Evolutionary conservation across 202 grass and related monocot species (phyloP).

Genomic region (Saccharum hybrid): DNA sequence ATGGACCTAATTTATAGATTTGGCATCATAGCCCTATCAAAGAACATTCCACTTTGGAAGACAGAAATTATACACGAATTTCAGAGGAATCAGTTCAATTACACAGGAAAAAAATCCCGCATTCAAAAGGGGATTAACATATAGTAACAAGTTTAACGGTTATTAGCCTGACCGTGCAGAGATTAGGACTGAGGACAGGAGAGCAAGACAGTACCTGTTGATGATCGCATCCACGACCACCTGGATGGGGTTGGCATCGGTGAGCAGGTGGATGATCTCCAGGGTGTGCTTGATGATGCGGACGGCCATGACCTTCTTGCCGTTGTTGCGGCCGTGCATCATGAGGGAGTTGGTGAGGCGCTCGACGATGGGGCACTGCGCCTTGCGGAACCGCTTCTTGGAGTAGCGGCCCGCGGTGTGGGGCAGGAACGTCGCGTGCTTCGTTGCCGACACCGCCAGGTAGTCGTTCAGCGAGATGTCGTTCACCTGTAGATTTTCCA

Average conservation of each 20-base stretch:
- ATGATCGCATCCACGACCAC: slow-evolving; percentile 76
- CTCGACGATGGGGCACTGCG: slow-evolving; percentile 81
- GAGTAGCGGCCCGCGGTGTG: slow-evolving; percentile 78
- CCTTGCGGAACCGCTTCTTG: slow-evolving; percentile 82
- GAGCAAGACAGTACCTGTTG: slow-evolving; percentile 52
- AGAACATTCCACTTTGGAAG: not conserved
- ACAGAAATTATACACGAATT: not conserved
- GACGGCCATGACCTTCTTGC: slow-evolving; percentile 73
- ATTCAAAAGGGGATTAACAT: not conserved
- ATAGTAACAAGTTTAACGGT: no score
- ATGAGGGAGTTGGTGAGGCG: slow-evolving; percentile 77
- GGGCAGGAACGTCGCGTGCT: slow-evolving; percentile 69
- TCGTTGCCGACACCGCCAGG: slow-evolving; percentile 57
- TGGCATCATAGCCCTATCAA: not conserved
- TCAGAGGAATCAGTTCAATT: not conserved
- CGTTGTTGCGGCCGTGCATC: slow-evolving; percentile 83
- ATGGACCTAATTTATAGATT: not conserved
- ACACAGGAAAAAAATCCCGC: not conserved
- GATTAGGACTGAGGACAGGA: not conserved
- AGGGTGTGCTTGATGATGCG: slow-evolving; percentile 75
- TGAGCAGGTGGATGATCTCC: slow-evolving; percentile 79
- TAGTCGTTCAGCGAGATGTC: slow-evolving; percentile 78
- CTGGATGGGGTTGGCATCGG: slow-evolving; percentile 78
- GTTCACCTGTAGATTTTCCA: slow-evolving; percentile 45
- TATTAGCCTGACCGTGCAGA: not conserved